A percentile compares a stretch with the other conserved stretches of the same genome.
These are phyloP conservation scores for Monosporozyma siamensis DNA, from an alignment of 805 yeast species.

Conservation along the genomic window DNA sequence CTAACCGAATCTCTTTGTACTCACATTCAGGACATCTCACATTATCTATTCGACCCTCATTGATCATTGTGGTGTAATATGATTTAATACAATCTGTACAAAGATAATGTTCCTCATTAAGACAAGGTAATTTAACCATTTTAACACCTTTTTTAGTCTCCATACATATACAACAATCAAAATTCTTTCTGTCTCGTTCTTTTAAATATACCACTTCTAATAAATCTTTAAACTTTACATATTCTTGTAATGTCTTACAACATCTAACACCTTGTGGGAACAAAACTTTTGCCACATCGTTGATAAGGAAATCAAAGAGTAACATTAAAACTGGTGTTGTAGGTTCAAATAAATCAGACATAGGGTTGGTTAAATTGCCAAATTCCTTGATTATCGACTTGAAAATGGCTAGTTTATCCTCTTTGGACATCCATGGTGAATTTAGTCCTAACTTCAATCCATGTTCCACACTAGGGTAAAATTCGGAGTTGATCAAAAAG, in stretches of 20 bases:
- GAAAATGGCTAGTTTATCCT: conserved; percentile 11
- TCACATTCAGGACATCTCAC: conserved; percentile 51
- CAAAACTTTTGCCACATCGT: conserved; percentile 14
- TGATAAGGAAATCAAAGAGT: conserved; percentile 34
- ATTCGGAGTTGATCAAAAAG: conserved; percentile 9
- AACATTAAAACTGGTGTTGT: conserved; percentile 32
- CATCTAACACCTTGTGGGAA: conserved; percentile 7
- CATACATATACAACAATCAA: conserved; percentile 50
- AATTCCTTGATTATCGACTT: conserved; percentile 27
- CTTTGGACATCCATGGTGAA: conserved; percentile 27
- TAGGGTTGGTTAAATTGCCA: conserved; percentile 21
- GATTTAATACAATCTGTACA: conserved; percentile 39
- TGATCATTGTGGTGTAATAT: conserved; percentile 36
- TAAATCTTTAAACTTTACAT: conserved; percentile 13
- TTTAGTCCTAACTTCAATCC: conserved; percentile 16
- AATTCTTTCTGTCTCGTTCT: conserved; percentile 32
- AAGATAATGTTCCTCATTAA: conserved; percentile 32
- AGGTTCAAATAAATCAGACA: conserved; percentile 14
- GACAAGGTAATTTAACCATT: conserved; percentile 34
- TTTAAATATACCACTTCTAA: conserved; percentile 17
- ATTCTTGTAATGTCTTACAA: conserved; percentile 13
- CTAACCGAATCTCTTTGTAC: conserved; percentile 14
- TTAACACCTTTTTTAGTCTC: conserved; percentile 37
- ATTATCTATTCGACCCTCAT: conserved; percentile 39
- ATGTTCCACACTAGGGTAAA: conserved; percentile 16